Evolutionary conservation across 2,329 filamentous ascomycete genomes (phyloP), one percentile per base, ranked within the genome.

Genomic region (Tolypocladium amazonense): DNA sequence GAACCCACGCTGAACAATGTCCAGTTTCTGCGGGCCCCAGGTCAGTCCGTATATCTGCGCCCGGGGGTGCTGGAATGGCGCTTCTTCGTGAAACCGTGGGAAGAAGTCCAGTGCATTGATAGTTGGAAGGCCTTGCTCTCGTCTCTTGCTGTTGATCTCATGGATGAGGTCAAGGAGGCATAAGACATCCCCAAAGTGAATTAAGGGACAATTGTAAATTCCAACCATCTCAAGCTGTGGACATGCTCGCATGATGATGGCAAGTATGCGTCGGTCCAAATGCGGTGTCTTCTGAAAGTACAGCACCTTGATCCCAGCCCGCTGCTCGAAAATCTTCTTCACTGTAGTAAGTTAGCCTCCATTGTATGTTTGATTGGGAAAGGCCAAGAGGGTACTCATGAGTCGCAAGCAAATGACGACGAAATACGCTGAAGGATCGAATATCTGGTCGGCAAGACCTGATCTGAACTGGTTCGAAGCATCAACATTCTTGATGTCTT

Each of bases 101-200:
- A 65, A 70, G 45, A 75, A 74, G 33, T 76, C 73, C 1, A 76
- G 63, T 0, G 61, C 62, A 3, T 61, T 43, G 25, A 76, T 69
- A 0, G 53, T 30, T 0, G 68, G 59, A 3, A 61, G 30, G 0
- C 37, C 39, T 2, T 57, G 15, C 3, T 57, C 27, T 5, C 57
- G 58, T 0, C 73, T 68, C 3, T 63, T 50, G 15, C 41, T 8
- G 52, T 76, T 76, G 52, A 76, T 62, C 52, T 75, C 72, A 38
- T 70, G 58, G 25, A 76, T 72, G 2, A 75, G 60, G 57, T 76
- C 72, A 1, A 76, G 62, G 0, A 76, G 58, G 14, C 63, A 66
- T 1, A 73, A 57, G 0, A 73, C 58, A 27, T 76, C 73, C 12
- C 71, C 73, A n/a, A 73, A 66, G 35, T 75, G 70, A 5, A 76